A percentile compares a stretch with the other conserved stretches of the same genome.
Evolutionary conservation across 2,329 filamentous ascomycete species (phyloP).

Genomic region (Penicillium glabrum): DNA sequence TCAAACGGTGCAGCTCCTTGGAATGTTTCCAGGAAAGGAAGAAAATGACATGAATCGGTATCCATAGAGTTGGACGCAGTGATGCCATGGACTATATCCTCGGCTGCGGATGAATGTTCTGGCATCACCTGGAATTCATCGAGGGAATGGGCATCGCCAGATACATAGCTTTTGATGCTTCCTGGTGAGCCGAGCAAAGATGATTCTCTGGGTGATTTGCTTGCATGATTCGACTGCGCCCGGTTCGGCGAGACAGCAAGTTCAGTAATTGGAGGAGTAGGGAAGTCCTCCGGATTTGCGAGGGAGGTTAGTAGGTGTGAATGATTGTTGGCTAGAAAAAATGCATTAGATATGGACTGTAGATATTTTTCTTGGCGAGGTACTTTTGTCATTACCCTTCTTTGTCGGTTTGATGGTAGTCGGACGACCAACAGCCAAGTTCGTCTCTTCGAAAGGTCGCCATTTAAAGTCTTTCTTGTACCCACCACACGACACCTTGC

Average conservation of each 20-base stretch:
- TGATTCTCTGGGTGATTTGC: conserved; percentile 12
- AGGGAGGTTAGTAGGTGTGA: neutral
- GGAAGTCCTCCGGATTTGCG: conserved; percentile 7
- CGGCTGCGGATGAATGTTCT: conserved; percentile 6
- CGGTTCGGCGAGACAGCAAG: conserved; percentile 11
- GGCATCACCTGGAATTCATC: conserved; percentile 8
- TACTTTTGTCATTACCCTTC: conserved; percentile 39
- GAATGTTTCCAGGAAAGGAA: conserved; percentile 19
- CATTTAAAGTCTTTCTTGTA: conserved; percentile 78
- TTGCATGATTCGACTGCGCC: neutral
- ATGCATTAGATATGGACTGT: neutral
- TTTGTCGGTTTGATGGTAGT: conserved; percentile 44
- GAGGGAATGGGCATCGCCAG: conserved; percentile 9
- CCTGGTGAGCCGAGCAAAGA: conserved; percentile 16
- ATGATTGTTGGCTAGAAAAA: conserved; percentile 1
- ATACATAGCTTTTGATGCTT: conserved; percentile 17
- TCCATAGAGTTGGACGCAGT: conserved; percentile 17
- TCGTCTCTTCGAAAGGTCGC: conserved; percentile 67
- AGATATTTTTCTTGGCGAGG: neutral
- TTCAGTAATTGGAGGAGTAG: conserved; percentile 18
- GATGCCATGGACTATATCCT: conserved; percentile 3
- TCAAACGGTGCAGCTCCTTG: conserved; percentile 11
- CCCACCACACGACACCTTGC: conserved; percentile 66
- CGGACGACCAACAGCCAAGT: conserved; percentile 42
- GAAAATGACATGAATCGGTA: conserved; percentile 15